Base-by-base conservation (phyloP, 2,329 filamentous ascomycete genomes). In the Aspergillus puulaauensis region DNA sequence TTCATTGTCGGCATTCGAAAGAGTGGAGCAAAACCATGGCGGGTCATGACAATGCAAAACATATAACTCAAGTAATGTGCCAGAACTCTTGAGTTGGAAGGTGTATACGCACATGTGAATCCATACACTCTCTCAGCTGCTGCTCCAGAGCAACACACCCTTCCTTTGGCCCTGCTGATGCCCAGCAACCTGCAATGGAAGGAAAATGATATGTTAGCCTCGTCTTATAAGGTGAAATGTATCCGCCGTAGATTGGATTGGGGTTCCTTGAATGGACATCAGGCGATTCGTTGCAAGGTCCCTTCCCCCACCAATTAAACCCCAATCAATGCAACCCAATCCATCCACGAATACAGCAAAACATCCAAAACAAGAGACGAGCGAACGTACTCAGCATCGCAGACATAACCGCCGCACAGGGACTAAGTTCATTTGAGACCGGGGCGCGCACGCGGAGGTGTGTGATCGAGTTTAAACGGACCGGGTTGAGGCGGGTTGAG, bases 41-140 rank as follows among this genome's bases (percentile, higher is more conserved):
- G 4, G 24, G 54, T n/a, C 4, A 45, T 12, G 21, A 11, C 21
- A 37, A 37, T 37, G 14, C 35, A 23, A 21, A 23, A 3, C 23
- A 46, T 33, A 9, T 23, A 46, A 17, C 0, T 8, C 15, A 19
- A 33, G 31, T 17, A n/a, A 23, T 27, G 6, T 17, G 9, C 14
- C 3, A 15, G 15, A 12, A 33, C 35, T n/a, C 14, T 4, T 21
- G 21, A 15, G 9, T 31, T 39, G 6, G 4, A 48, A 37, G 19
- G 9, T 21, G 51, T 67, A 58, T 73, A 80, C 81, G 70, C 82
- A 89, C 86, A 61, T 88, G 87, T 56, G 84, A 84, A 79, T 98
- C 93, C 91, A 97, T 96, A 73, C 86, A 89, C 53, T 79, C 77
- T 66, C 84, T 79, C 64, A 89, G 73, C 68, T 85, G 82, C 66